Evolutionary conservation across 2,329 filamentous ascomycete species (phyloP), one percentile per base, ranked within the genome.

Genomic region (Fusarium sp.): DNA sequence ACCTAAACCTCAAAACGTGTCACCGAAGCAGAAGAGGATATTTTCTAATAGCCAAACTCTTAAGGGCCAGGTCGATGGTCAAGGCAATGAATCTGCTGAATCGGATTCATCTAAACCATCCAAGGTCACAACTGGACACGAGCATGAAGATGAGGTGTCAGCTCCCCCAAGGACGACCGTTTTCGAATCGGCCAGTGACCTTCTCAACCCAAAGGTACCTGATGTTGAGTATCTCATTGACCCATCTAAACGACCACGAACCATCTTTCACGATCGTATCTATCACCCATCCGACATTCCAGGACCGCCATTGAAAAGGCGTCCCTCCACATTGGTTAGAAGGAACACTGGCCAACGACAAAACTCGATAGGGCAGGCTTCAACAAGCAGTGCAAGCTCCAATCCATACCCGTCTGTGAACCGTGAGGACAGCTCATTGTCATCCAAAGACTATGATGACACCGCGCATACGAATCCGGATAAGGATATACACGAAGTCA

Each of bases 221-320:
- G 87, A 92, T 0, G 84, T 88, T 5, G 90, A 94, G 45, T 99
- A 93, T 79, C 84, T 99, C 39, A 87, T 94, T 53, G 92, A 98
- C 73, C 95, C 96, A 10, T 86, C 90, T 3, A 91, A 89, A 52
- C 90, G 96, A 18, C 90, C 93, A 1, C 89, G 93, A 48, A 95
- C 95, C 3, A 99, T 99, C 64, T 98, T 98, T 80, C 96, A 99
- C 79, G 96, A 99, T 78, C 91, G 96, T 13, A 88, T 99, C 18
- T 99, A 99, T 77, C 93, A 97, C 74, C 94, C 96, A 0, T 88
- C 91, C 44, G 96, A 99, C 76, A 98, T 99, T 37, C 96, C 96
- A 1, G 89, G 91, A 1, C 93, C 94, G 11, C 91, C 92, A 1
- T 80, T 89, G 43, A 90, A 90, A 77, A 86, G 84, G 74, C 83